These are phyloP conservation scores for Cutaneotrichosporon cutaneum DNA, from an alignment of 1,284 basidiomycete genomes.

Conservation along the genomic window DNA sequence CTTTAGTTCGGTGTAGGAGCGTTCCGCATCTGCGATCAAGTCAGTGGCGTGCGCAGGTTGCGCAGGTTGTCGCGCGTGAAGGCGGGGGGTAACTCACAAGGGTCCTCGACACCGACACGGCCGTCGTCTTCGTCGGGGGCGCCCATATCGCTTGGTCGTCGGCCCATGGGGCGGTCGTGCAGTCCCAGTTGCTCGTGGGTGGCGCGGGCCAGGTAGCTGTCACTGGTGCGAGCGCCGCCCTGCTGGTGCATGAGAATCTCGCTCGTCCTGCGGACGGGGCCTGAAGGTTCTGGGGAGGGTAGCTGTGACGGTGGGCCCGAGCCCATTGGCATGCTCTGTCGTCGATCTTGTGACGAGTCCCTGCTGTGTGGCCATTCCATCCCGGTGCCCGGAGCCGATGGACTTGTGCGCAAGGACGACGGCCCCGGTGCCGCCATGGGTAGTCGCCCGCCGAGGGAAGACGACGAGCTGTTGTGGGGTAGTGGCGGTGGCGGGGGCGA, in stretches of 20 bases:
- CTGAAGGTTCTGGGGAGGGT: neutral
- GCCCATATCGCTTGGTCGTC: constrained; percentile 10
- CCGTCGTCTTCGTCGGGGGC: constrained; percentile 32
- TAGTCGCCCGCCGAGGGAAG: neutral
- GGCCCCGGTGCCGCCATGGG: neutral
- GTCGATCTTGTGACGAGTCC: constrained; percentile 1
- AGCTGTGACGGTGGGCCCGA: neutral
- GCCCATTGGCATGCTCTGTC: neutral
- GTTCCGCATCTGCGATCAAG: constrained; percentile 37
- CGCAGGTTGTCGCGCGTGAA: no score
- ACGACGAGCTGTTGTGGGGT: neutral
- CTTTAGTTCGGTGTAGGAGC: constrained; percentile 65
- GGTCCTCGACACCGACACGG: constrained; percentile 45
- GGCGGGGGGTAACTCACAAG: constrained; percentile 33
- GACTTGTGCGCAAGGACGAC: constrained; percentile 4
- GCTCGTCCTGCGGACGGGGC: neutral
- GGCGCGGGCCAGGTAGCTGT: constrained; percentile 8
- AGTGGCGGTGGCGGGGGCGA: neutral
- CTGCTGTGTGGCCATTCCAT: constrained; percentile 2
- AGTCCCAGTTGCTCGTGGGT: constrained; percentile 7
- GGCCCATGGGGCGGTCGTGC: constrained; percentile 1
- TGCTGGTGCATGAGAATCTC: constrained; percentile 7
- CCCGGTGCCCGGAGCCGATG: neutral
- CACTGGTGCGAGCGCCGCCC: constrained; percentile 5
- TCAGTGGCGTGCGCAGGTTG: constrained; percentile 10